Conservation (phyloP, 2,329 filamentous ascomycete species). For the Hymenoscyphus albidus region DNA sequence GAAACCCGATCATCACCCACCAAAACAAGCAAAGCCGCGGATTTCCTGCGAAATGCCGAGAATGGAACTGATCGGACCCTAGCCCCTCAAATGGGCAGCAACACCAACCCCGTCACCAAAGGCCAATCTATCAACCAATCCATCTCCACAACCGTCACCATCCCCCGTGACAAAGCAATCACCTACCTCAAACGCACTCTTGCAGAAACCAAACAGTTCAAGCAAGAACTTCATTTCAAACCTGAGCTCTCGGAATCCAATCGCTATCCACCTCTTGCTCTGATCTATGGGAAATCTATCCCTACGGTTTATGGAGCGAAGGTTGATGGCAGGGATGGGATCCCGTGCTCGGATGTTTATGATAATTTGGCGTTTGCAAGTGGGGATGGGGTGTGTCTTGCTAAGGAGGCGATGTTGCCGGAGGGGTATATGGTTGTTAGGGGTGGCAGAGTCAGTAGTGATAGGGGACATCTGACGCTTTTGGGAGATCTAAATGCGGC, state of each 20-base stretch:
- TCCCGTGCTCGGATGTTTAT: constrained; percentile 73
- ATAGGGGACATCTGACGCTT: constrained; percentile 83
- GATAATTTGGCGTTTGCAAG: constrained; percentile 83
- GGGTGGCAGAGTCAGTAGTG: constrained; percentile 72
- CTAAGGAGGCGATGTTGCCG: constrained; percentile 80
- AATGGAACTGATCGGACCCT: constrained; percentile 30
- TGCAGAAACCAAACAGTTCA: constrained; percentile 68
- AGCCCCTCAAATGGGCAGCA: constrained; percentile 23
- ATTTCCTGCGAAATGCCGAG: constrained; percentile 24
- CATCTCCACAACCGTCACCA: constrained; percentile 33
- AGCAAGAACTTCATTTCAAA: constrained; percentile 64
- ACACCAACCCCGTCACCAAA: constrained; percentile 24
- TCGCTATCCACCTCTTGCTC: constrained; percentile 72
- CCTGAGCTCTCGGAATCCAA: constrained; percentile 60
- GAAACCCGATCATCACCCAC: constrained; percentile 20
- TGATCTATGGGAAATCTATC: constrained; percentile 82
- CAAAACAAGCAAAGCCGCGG: constrained; percentile 28
- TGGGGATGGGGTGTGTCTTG: constrained; percentile 85
- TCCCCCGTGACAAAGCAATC: constrained; percentile 37
- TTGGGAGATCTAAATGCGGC: constrained; percentile 81
- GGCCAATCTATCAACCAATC: constrained; percentile 29
- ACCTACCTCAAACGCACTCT: constrained; percentile 75
- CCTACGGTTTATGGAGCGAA: constrained; percentile 82
- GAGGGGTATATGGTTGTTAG: constrained; percentile 70
- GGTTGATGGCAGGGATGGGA: constrained; percentile 68